Evolutionary conservation across 2,329 filamentous ascomycete species (phyloP), one percentile per base, ranked within the genome.

Genomic region (Talaromyces amestolkiae): DNA sequence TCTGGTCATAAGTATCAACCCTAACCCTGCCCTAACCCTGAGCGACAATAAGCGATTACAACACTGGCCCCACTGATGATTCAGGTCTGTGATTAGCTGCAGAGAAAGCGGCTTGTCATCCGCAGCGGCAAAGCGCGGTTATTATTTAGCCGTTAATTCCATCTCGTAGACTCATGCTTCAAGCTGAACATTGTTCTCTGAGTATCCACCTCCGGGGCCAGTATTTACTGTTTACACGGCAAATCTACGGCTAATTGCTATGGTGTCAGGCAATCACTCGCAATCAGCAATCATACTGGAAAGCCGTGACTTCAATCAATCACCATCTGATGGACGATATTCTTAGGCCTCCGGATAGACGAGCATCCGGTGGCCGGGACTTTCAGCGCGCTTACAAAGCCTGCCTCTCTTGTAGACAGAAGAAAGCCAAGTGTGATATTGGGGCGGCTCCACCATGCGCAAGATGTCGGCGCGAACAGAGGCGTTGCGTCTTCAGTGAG

Each of bases 311-410:
- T 22, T 31, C 17, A 1, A 45, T 15, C 22, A 43, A 37, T 9
- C 35, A 33, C 15, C 35, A 33, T 37, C 43, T 43, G 35, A 66
- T 66, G 64, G 64, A 66, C 10, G 43, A 63, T 27, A 66, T 65
- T 17, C 27, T 66, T 19, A 63, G 64, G 37, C 64, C 64, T 27
- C 43, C 59, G 39, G 64, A 63, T 9, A 56, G 64, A 41, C 59
- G 64, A 51, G 60, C 53, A 31, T 66, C 64, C 43, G 64, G 51
- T 33, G 65, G 59, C 61, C 65, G 64, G 47, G 64, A 45, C 43
- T 65, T 67, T 71, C 81, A 84, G 72, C 82, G 82, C 67, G 82
- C 82, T 43, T 85, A 85, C 79, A 84, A 85, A 72, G 83, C 83
- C 24, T 85, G 83, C 71, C 79, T 84, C 65, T 79, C 82, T 65